These are phyloP conservation scores for Yarrowia osloensis DNA, from an alignment of 805 yeast genomes.

Conservation along the genomic window DNA sequence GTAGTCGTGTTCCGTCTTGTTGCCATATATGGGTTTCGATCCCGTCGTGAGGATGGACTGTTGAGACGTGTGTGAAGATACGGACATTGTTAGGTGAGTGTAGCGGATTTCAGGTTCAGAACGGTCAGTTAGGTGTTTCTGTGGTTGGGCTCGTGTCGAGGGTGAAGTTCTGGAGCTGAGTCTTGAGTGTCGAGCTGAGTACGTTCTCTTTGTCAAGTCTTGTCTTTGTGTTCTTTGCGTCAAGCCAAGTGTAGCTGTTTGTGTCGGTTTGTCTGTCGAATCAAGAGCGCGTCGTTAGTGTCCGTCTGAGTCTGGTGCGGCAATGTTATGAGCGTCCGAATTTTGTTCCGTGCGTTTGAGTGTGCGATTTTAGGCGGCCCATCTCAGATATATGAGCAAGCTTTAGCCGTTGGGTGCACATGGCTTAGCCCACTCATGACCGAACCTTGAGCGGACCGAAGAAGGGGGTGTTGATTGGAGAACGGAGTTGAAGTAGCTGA, in stretches of 20 bases:
- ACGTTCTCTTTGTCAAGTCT: too few species aligned
- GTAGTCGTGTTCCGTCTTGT: constrained; percentile 23
- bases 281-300: not conserved
- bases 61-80: constrained; percentile 11
- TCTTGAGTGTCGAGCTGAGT: too few species aligned
- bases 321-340: not conserved
- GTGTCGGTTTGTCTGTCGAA: not conserved
- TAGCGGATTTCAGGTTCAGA: too few species aligned
- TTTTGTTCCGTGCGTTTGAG: not conserved
- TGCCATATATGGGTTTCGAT: constrained; percentile 11
- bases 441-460: not conserved
- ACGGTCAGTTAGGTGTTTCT: too few species aligned
- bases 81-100: not conserved
- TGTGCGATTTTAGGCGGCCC: not conserved
- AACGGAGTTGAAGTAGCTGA: too few species aligned
- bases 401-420: not conserved
- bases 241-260: too few species aligned
- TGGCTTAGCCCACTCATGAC: not conserved
- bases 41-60: constrained; percentile 20
- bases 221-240: too few species aligned
- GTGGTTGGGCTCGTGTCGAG: not conserved
- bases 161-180: too few species aligned
- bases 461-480: too few species aligned
- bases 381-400: not conserved
- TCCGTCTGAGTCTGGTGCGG: not conserved